Conservation (phyloP, 2,329 filamentous ascomycete species). For the Mollisiaceae sp. region DNA sequence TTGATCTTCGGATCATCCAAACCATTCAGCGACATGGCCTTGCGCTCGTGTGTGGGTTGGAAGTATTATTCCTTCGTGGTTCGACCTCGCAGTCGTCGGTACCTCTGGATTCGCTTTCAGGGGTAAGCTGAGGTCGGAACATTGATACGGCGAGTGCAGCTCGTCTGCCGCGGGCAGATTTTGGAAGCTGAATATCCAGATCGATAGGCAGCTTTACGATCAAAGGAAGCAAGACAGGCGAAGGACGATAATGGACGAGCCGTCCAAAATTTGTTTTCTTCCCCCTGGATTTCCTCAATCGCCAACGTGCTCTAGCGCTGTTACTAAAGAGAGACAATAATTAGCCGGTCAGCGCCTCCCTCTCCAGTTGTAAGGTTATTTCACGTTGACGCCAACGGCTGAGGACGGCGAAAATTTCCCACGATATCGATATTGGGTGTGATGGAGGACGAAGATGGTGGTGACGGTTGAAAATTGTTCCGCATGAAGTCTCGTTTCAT, state of each 20-base stretch:
- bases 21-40: conserved; percentile 91
- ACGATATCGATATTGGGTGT: conserved; percentile 5
- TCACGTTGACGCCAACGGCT: conserved; percentile 1
- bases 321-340: conserved; percentile 11
- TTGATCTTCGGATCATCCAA: conserved; percentile 80
- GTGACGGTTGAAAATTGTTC: conserved; percentile 4
- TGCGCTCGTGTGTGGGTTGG: conserved; percentile 23
- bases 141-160: conserved; percentile 38
- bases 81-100: conserved; percentile 25
- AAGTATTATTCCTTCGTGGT: conserved; percentile 20
- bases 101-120: conserved; percentile 34
- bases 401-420: conserved; percentile 9
- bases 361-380: neutral
- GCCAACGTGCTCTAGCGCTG: conserved; percentile 19
- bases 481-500: conserved; percentile 16
- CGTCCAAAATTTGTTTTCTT: conserved; percentile 16
- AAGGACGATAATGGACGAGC: conserved; percentile 1
- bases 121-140: conserved; percentile 37
- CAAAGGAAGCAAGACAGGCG: conserved; percentile 8
- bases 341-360: conserved; percentile 12
- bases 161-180: conserved; percentile 34
- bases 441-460: neutral
- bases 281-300: conserved; percentile 10
- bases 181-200: conserved; percentile 25
- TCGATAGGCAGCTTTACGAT: conserved; percentile 10